Evolutionary conservation across 2,329 filamentous ascomycete species (phyloP).

Genomic region (Claviceps maximensis): DNA sequence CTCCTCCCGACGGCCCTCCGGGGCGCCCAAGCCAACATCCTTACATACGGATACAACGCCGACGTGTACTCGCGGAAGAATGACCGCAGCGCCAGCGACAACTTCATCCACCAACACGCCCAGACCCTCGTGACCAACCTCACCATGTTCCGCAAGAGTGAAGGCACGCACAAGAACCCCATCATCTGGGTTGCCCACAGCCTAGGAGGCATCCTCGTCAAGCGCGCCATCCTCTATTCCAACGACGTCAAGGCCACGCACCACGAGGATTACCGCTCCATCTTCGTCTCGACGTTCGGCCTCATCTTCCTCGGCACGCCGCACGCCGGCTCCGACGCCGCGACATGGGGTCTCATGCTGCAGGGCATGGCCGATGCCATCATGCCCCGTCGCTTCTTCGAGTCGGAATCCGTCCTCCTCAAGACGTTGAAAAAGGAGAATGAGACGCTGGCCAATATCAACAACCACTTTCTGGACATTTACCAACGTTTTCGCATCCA

Average conservation of each 20-base stretch:
- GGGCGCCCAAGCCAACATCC: slow-evolving; percentile 44
- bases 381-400: slow-evolving; percentile 51
- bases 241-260: slow-evolving; percentile 45
- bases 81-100: slow-evolving; percentile 45
- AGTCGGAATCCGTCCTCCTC: slow-evolving; percentile 54
- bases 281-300: slow-evolving; percentile 63
- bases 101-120: slow-evolving; percentile 57
- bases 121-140: slow-evolving; percentile 53
- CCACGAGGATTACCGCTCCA: slow-evolving; percentile 51
- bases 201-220: slow-evolving; percentile 59
- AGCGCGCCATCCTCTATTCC: slow-evolving; percentile 55
- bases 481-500: slow-evolving; percentile 59
- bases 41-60: slow-evolving; percentile 66
- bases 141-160: slow-evolving; percentile 47
- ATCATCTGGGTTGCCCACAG: slow-evolving; percentile 69
- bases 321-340: slow-evolving; percentile 55
- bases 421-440: slow-evolving; percentile 60
- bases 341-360: slow-evolving; percentile 53
- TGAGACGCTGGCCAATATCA: slow-evolving; percentile 62
- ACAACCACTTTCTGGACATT: slow-evolving; percentile 57
- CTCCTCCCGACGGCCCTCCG: slow-evolving; percentile 49
- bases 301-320: slow-evolving; percentile 68
- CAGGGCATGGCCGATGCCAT: slow-evolving; percentile 55
- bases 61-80: slow-evolving; percentile 40
- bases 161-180: slow-evolving; percentile 44